phyloP scores from a whole-genome alignment of 805 yeast genomes.

The Candida silvicultrix region DNA sequence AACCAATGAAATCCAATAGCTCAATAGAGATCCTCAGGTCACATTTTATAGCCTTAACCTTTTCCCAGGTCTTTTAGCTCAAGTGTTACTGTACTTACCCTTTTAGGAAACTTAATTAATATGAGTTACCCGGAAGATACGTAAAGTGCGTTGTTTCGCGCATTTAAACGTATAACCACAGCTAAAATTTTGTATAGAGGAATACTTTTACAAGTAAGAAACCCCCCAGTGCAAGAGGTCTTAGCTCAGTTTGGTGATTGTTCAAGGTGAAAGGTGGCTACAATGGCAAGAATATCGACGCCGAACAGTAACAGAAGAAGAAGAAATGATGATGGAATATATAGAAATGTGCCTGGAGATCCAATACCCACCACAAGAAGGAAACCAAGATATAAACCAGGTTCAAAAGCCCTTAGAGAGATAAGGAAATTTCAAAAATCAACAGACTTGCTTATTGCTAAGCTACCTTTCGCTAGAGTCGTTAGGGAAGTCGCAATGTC shows the following conservation, averaged over 20 bases:
- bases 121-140: constrained; percentile 2
- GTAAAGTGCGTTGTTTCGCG: background rate
- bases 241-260: too few species aligned
- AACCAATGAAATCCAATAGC: too few species aligned
- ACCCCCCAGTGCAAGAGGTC: too few species aligned
- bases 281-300: constrained; percentile 9
- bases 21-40: too few species aligned
- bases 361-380: constrained; percentile 29
- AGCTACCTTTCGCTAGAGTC: constrained; percentile 71
- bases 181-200: too few species aligned
- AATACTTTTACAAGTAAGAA: too few species aligned
- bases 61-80: too few species aligned
- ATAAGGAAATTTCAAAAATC: constrained; percentile 62
- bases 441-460: constrained; percentile 61
- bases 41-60: too few species aligned
- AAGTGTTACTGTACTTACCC: constrained; percentile 2
- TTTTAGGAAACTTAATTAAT: constrained; percentile 3
- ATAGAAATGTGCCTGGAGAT: constrained; percentile 50
- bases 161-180: background rate
- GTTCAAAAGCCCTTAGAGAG: constrained; percentile 61
- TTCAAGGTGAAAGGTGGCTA: background rate
- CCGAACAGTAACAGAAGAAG: constrained; percentile 10
- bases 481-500: constrained; percentile 67
- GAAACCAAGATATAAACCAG: constrained; percentile 50
- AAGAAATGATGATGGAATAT: constrained; percentile 27